phyloP scores from a whole-genome alignment of 331 rosid species.

The Quercus tomentella region DNA sequence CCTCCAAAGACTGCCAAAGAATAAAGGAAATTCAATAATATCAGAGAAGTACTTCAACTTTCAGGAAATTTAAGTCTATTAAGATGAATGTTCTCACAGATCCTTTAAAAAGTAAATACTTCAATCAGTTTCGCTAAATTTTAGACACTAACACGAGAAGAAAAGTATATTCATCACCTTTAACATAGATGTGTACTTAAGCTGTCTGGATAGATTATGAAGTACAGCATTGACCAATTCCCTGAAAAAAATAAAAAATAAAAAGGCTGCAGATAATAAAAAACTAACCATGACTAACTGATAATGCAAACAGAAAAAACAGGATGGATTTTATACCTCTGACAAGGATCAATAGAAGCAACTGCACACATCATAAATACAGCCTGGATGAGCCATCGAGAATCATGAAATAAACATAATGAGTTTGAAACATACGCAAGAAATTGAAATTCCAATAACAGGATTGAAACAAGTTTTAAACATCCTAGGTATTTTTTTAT shows the following conservation, averaged over 20 bases:
- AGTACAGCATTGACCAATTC: conserved; percentile 61
- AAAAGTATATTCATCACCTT: conserved; percentile 48
- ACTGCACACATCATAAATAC: conserved; percentile 83
- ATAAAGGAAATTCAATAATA: background rate
- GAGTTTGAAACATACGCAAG: background rate
- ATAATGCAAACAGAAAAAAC: conserved; percentile 7
- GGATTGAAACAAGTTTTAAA: background rate
- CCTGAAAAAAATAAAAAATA: conserved; percentile 26
- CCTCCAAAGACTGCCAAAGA: conserved; percentile 79
- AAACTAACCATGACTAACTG: background rate
- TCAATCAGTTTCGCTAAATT: background rate
- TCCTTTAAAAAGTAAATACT: background rate
- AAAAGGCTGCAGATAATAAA: conserved; percentile 6
- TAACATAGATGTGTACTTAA: conserved; percentile 55
- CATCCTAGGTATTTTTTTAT: background rate
- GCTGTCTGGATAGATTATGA: conserved; percentile 73
- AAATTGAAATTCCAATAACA: background rate
- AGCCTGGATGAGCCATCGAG: conserved; percentile 51
- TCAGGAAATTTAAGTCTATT: background rate
- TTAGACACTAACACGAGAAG: conserved; percentile 7
- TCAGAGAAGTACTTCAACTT: background rate
- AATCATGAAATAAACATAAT: conserved; percentile 14
- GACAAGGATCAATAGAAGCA: conserved; percentile 75
- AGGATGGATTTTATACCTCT: conserved; percentile 44
- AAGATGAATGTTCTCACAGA: background rate